Conservation (phyloP, 2,329 filamentous ascomycete species). For the Furcasterigmium furcatum region DNA sequence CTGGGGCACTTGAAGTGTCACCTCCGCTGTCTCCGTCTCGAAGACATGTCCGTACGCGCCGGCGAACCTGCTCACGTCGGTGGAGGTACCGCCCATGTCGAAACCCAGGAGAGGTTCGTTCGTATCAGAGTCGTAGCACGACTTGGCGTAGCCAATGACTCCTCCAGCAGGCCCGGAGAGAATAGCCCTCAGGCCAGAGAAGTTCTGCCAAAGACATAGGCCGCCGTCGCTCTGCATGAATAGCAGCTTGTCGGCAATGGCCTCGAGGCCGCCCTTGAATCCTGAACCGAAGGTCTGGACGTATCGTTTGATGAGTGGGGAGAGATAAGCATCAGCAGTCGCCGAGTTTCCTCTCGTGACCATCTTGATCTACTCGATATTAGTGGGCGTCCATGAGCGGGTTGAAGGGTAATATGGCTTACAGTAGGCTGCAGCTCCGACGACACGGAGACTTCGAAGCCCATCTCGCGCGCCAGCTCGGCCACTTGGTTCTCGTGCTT, state of each 20-base stretch:
- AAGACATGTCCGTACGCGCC: slow-evolving; percentile 47
- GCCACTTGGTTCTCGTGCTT: too few species aligned
- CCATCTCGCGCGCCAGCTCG: slow-evolving; percentile 34
- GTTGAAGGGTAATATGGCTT: too few species aligned
- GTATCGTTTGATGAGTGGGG: slow-evolving; percentile 31
- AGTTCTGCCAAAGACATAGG: slow-evolving; percentile 53
- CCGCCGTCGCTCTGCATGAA: slow-evolving; percentile 66
- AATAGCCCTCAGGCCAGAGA: slow-evolving; percentile 68
- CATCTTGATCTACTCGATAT: slow-evolving; percentile 37
- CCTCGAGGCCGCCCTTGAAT: slow-evolving; percentile 29
- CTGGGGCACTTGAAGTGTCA: slow-evolving; percentile 76
- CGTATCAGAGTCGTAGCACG: slow-evolving; percentile 66
- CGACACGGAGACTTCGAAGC: slow-evolving; percentile 35
- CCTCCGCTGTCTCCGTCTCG: slow-evolving; percentile 74
- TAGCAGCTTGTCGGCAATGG: slow-evolving; percentile 52
- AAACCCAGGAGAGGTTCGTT: slow-evolving; percentile 72
- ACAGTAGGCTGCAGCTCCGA: slow-evolving; percentile 35
- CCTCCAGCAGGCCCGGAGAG: slow-evolving; percentile 74
- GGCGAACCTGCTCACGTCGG: slow-evolving; percentile 68
- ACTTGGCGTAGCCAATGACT: slow-evolving; percentile 72
- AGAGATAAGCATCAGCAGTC: slow-evolving; percentile 39
- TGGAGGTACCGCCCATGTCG: slow-evolving; percentile 74
- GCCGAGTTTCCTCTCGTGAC: slow-evolving; percentile 40
- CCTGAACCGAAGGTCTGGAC: slow-evolving; percentile 29
- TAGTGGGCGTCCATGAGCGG: too few species aligned